phyloP scores from a whole-genome alignment of 2,329 filamentous ascomycete genomes.

The Fusarium incarnatum region DNA sequence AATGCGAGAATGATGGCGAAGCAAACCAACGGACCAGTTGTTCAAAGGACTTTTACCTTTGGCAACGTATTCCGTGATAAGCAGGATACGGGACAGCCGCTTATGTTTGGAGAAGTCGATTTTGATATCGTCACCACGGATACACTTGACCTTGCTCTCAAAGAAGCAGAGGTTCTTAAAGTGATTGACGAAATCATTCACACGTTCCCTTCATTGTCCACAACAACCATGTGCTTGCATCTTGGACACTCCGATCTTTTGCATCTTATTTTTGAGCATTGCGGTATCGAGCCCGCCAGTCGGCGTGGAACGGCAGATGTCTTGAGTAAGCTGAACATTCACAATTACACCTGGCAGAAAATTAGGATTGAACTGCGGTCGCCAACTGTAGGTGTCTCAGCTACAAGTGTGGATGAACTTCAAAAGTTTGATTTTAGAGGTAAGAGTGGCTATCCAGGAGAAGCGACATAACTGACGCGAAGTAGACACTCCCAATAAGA shows the following conservation, averaged over 20 bases:
- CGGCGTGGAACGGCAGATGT: slow-evolving; percentile 82
- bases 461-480: slow-evolving; percentile 32
- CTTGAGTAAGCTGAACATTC: slow-evolving; percentile 87
- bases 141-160: slow-evolving; percentile 83
- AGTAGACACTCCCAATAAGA: slow-evolving; percentile 66
- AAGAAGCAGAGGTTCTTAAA: slow-evolving; percentile 94
- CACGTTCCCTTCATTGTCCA: slow-evolving; percentile 79
- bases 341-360: slow-evolving; percentile 83
- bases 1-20: slow-evolving; percentile 87
- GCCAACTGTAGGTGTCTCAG: slow-evolving; percentile 83
- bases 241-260: slow-evolving; percentile 90
- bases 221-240: slow-evolving; percentile 85
- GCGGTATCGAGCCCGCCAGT: slow-evolving; percentile 77
- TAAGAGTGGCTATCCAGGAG: slow-evolving; percentile 46
- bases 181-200: slow-evolving; percentile 91
- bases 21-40: slow-evolving; percentile 66
- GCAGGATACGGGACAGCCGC: slow-evolving; percentile 82
- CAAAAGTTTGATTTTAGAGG: slow-evolving; percentile 91
- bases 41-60: slow-evolving; percentile 86
- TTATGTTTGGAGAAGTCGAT: slow-evolving; percentile 87
- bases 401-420: slow-evolving; percentile 90
- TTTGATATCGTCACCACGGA: slow-evolving; percentile 94
- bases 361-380: slow-evolving; percentile 85
- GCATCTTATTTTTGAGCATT: slow-evolving; percentile 89
- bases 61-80: slow-evolving; percentile 87